Percentiles rank a stretch among this genome's conserved stretches.
Evolutionary conservation across 305 asterid species (phyloP).

Genomic region (Euphrasia arctica): DNA sequence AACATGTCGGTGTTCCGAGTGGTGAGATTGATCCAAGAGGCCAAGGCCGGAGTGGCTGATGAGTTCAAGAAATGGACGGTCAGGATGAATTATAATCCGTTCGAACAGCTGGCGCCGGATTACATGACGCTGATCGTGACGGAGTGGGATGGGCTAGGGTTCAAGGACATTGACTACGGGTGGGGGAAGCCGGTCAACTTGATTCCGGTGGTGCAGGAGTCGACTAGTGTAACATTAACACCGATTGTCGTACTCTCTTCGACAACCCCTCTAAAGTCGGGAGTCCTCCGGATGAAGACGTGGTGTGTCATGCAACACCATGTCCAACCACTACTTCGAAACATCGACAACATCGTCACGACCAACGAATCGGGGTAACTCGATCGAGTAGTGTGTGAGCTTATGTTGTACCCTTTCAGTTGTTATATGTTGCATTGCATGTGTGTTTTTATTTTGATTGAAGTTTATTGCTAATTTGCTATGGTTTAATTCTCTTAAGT

Average conservation of each 20-base stretch:
- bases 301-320: constrained; percentile 43
- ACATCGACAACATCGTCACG: not conserved
- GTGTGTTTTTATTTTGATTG: too few relatives aligned
- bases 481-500: too few relatives aligned
- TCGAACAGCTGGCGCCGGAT: constrained; percentile 24
- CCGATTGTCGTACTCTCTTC: constrained; percentile 34
- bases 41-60: constrained; percentile 27
- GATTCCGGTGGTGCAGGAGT: constrained; percentile 36
- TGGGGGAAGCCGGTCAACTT: constrained; percentile 41
- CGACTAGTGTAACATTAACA: constrained; percentile 30
- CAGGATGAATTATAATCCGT: constrained; percentile 24
- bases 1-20: constrained; percentile 18
- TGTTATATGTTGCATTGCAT: too few relatives aligned
- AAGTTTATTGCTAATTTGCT: too few relatives aligned
- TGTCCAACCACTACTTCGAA: constrained; percentile 21
- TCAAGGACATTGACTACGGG: constrained; percentile 42
- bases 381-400: too few relatives aligned
- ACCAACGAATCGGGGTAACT: too few relatives aligned
- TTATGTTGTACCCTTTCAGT: too few relatives aligned
- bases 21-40: constrained; percentile 40
- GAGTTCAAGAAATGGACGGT: constrained; percentile 35
- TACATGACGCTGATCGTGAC: constrained; percentile 38
- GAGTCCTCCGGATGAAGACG: constrained; percentile 34
- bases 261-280: constrained; percentile 30
- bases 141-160: constrained; percentile 50